Conservation (phyloP, 106 monocot genomes). For the Hemerocallis citrina region DNA sequence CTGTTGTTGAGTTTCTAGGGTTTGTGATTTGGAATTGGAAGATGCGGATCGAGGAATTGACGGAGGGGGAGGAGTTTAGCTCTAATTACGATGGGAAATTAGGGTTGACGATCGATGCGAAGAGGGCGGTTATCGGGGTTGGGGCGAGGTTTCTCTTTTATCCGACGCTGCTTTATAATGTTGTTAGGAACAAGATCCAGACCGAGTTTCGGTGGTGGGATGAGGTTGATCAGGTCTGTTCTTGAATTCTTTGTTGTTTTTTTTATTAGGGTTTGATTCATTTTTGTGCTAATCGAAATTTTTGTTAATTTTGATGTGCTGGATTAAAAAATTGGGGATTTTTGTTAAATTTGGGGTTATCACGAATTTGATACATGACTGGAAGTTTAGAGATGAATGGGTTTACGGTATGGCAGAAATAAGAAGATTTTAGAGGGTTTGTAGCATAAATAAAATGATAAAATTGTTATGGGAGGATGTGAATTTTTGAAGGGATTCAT, state of each 20-base stretch:
- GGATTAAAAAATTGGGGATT: too few species aligned
- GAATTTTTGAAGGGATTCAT: too few species aligned
- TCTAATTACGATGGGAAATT: not conserved
- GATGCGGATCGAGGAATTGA: constrained; percentile 29
- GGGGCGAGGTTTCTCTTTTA: constrained; percentile 67
- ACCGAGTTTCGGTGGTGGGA: constrained; percentile 67
- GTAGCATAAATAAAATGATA: too few species aligned
- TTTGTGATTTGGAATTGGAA: not conserved
- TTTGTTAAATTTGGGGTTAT: too few species aligned
- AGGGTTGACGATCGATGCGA: constrained; percentile 16
- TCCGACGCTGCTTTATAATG: constrained; percentile 57
- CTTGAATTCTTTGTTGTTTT: not conserved
- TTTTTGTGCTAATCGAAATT: too few species aligned
- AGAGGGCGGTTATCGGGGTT: constrained; percentile 45
- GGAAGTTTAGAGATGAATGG: too few species aligned
- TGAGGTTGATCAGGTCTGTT: constrained; percentile 47
- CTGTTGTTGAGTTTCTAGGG: not conserved
- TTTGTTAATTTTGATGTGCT: too few species aligned
- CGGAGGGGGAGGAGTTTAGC: not conserved
- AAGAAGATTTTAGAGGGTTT: too few species aligned
- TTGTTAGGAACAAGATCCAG: constrained; percentile 44
- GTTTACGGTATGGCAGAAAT: too few species aligned
- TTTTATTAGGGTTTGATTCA: not conserved
- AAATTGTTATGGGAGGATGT: too few species aligned
- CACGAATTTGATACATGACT: too few species aligned